Percentiles rank a stretch among this genome's conserved stretches.
phyloP scores from a whole-genome alignment of 768 basidiomycete species.

The Postia placenta region DNA sequence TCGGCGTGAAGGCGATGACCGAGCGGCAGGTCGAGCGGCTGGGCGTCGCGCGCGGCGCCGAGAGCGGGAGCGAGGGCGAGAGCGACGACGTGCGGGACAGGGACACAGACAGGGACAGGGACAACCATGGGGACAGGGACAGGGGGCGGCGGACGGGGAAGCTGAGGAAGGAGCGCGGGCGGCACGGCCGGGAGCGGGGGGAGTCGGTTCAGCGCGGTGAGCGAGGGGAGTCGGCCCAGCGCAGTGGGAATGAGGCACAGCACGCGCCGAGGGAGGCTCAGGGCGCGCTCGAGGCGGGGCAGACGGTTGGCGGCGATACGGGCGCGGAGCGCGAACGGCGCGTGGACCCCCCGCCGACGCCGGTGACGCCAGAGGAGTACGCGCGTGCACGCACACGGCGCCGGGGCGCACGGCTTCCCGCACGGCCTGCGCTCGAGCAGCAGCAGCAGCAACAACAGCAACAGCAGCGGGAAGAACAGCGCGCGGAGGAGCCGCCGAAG shows the following conservation, averaged over 20 bases:
- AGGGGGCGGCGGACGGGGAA: background rate
- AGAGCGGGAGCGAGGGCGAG: background rate
- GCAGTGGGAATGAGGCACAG: background rate
- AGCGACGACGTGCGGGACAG: background rate
- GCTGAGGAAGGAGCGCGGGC: slow-evolving; percentile 1
- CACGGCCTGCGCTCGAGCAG: slow-evolving; percentile 18
- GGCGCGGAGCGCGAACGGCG: background rate
- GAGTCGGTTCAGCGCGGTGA: too few relatives aligned
- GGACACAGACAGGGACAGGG: background rate
- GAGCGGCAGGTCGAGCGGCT: slow-evolving; percentile 23
- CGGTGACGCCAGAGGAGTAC: slow-evolving; percentile 33
- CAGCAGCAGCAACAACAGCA: too few relatives aligned
- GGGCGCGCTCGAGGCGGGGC: background rate
- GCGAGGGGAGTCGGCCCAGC: background rate
- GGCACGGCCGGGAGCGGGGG: background rate
- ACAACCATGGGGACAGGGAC: background rate
- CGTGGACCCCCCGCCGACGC: slow-evolving; percentile 11
- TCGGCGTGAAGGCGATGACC: slow-evolving; percentile 16
- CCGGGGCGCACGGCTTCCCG: slow-evolving; percentile 34
- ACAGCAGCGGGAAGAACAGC: background rate
- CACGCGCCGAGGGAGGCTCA: background rate
- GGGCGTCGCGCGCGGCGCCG: background rate
- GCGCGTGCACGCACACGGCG: slow-evolving; percentile 33
- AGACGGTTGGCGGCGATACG: background rate
- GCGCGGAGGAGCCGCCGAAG: background rate